A percentile compares a stretch with the other conserved stretches of the same genome.
These are phyloP conservation scores for Apiospora saccharicola DNA, from an alignment of 2,329 filamentous ascomycete genomes.

Conservation along the genomic window DNA sequence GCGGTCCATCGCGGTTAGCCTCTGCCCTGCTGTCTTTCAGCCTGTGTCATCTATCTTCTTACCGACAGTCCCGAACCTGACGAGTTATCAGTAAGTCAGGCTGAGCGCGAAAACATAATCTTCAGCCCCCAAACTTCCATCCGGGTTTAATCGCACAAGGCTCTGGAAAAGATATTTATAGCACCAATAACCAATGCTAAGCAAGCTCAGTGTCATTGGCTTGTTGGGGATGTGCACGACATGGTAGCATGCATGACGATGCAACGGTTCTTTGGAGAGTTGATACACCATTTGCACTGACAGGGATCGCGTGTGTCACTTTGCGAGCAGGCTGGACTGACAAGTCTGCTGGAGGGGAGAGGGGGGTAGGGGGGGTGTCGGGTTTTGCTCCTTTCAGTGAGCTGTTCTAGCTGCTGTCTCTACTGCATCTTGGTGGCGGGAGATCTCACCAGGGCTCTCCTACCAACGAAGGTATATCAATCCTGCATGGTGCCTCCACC, in stretches of 20 bases:
- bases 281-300: background rate
- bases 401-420: background rate
- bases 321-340: conserved; percentile 1
- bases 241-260: background rate
- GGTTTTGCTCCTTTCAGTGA: background rate
- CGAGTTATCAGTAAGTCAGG: background rate
- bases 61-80: background rate
- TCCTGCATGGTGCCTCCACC: background rate
- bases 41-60: background rate
- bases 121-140: background rate
- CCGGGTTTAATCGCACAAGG: background rate
- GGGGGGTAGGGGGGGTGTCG: too few species aligned
- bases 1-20: background rate
- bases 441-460: too few species aligned
- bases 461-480: background rate
- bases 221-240: background rate
- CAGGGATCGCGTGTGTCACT: background rate
- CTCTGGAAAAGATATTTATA: background rate
- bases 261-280: background rate
- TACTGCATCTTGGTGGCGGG: too few species aligned
- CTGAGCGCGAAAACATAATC: background rate
- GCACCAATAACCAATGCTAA: too few species aligned
- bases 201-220: background rate
- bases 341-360: background rate
- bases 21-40: background rate